A percentile compares a stretch with the other conserved stretches of the same genome.
Evolutionary conservation across 345 rosid species (phyloP).

Genomic region (Moringa oleifera): DNA sequence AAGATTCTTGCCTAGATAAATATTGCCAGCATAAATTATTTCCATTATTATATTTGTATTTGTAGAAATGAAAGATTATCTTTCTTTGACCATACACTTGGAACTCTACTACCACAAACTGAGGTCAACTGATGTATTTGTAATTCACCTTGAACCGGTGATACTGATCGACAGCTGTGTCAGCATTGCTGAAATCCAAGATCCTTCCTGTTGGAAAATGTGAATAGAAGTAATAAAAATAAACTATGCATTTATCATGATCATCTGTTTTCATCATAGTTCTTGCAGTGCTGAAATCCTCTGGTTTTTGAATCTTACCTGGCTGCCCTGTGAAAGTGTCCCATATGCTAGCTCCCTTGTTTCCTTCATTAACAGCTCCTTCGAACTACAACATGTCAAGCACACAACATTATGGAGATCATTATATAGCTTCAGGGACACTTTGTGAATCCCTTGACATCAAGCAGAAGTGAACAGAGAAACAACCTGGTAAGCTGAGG

Average conservation of each 20-base stretch:
- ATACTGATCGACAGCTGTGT: slow-evolving; percentile 86
- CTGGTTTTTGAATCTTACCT: slow-evolving; percentile 31
- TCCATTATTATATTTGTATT: neutral
- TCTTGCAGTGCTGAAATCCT: neutral
- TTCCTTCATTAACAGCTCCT: slow-evolving; percentile 87
- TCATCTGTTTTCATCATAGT: neutral
- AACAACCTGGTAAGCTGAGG: slow-evolving; percentile 86
- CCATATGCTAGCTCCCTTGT: slow-evolving; percentile 88
- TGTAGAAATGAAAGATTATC: neutral
- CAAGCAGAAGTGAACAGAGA: neutral
- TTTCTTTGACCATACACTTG: slow-evolving; percentile 10
- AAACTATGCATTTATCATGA: neutral
- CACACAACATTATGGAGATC: neutral
- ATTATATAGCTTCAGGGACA: neutral
- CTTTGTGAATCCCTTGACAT: neutral
- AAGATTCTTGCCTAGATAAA: slow-evolving; percentile 17
- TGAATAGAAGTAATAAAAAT: slow-evolving; percentile 3
- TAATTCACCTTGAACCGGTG: slow-evolving; percentile 63
- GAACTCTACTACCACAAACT: no score
- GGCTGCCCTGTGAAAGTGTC: slow-evolving; percentile 76
- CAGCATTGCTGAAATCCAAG: slow-evolving; percentile 94
- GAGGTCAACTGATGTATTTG: slow-evolving; percentile 11
- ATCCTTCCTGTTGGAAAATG: slow-evolving; percentile 55
- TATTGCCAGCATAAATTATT: neutral
- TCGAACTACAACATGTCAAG: slow-evolving; percentile 48